Percentiles rank a stretch among this genome's conserved stretches.
These are phyloP conservation scores for Dendrostoma leiphaemia DNA, from an alignment of 2,329 filamentous ascomycete species.

Conservation along the genomic window DNA sequence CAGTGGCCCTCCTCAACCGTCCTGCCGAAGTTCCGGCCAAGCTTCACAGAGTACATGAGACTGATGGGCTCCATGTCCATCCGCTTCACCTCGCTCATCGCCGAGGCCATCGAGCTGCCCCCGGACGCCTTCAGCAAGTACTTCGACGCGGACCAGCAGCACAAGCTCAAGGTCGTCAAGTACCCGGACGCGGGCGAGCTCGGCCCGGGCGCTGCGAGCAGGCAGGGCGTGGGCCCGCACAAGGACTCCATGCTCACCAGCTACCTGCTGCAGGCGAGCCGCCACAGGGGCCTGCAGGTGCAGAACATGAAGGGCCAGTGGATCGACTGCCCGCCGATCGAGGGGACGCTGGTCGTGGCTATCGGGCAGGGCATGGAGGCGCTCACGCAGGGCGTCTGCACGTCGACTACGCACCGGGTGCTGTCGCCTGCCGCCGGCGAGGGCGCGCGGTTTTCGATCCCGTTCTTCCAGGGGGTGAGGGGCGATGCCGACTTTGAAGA, in stretches of 20 bases:
- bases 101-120: constrained; percentile 76
- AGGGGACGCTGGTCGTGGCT: constrained; percentile 78
- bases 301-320: constrained; percentile 76
- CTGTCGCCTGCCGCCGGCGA: constrained; percentile 68
- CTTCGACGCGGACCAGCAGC: constrained; percentile 73
- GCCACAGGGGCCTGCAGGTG: constrained; percentile 76
- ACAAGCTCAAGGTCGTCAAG: constrained; percentile 88
- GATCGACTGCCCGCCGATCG: constrained; percentile 78
- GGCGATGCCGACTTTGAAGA: constrained; percentile 78
- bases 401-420: constrained; percentile 79
- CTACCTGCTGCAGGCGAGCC: constrained; percentile 76
- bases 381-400: constrained; percentile 78
- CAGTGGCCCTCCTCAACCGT: constrained; percentile 70
- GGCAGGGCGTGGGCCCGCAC: constrained; percentile 69
- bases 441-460: constrained; percentile 75
- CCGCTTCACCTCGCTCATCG: constrained; percentile 75
- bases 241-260: constrained; percentile 81
- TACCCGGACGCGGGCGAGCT: constrained; percentile 72
- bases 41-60: constrained; percentile 73
- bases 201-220: constrained; percentile 79
- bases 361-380: constrained; percentile 88
- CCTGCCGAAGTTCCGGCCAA: constrained; percentile 65
- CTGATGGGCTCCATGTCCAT: constrained; percentile 72
- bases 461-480: constrained; percentile 85
- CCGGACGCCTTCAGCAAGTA: constrained; percentile 71